phyloP scores from a whole-genome alignment of 106 monocot species.

The Dioscorea zingiberensis region DNA sequence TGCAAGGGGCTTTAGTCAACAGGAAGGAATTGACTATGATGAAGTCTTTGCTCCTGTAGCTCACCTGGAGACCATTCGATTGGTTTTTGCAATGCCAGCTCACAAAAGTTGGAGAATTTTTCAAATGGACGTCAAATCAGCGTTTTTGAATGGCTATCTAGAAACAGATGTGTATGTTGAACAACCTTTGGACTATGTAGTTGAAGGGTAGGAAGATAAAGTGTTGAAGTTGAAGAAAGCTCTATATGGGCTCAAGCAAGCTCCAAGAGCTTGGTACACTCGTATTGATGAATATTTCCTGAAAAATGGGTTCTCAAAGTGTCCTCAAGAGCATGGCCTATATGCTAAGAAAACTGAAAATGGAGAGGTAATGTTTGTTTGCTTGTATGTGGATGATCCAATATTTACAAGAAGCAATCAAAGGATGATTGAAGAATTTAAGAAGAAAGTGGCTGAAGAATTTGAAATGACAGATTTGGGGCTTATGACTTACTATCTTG shows the following conservation, averaged over 20 bases:
- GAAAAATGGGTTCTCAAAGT: too few relatives aligned
- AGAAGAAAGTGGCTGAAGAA: neutral
- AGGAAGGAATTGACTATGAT: neutral
- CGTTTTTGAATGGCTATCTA: neutral
- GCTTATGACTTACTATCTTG: too few relatives aligned
- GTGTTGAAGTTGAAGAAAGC: conserved; percentile 2
- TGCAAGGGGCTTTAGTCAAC: neutral
- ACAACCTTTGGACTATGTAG: neutral
- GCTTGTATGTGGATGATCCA: neutral
- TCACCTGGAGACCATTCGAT: neutral
- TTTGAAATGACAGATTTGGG: neutral
- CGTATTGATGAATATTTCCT: neutral
- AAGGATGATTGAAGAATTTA: neutral
- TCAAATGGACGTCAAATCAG: neutral
- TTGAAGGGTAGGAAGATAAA: neutral
- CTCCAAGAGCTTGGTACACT: neutral
- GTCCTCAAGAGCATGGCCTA: too few relatives aligned
- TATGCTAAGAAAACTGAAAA: neutral
- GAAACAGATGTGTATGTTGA: neutral
- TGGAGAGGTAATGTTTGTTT: neutral
- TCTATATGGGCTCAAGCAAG: neutral
- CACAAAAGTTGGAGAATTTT: neutral
- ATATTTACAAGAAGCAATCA: neutral
- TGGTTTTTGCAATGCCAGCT: neutral
- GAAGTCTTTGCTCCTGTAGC: neutral